Evolutionary conservation across 2,329 filamentous ascomycete species (phyloP), one percentile per base, ranked within the genome.

Genomic region (Alternaria arbusti): DNA sequence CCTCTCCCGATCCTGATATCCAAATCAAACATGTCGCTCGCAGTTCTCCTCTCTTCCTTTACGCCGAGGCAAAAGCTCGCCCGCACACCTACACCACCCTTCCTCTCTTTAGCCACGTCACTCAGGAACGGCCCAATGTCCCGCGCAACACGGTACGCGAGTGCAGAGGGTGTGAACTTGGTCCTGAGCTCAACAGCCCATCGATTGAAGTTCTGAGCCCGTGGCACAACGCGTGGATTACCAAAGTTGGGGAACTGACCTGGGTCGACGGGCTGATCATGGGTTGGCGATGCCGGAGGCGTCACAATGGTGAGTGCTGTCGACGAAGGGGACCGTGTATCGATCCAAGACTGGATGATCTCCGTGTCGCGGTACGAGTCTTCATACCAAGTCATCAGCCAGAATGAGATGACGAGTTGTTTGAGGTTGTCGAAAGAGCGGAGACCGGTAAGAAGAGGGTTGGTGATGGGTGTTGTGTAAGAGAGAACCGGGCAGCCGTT

Each of bases 41-140:
- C 75, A 23, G 57, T 63, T 17, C 70, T 57, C 15, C 60, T 44
- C 3, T 75, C 70, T 0, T 69, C 75, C 12, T 70, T 64, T 3
- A 72, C 71, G 0, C 82, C 82, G 1, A 85, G 63, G 59, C 81
- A 83, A 46, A 85, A 84, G 55, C 82, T 83, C 6, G 80, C 82
- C 36, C 83, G 63, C 1, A 84, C 79, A n/a, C 78, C 74, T 9
- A 84, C 79, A 15, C 83, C 83, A 0, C 80, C 79, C 4, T 71
- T 64, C n/a, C 78, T 67, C 17, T 63, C 66, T 66, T 84, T 84
- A 1, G 82, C 83, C 28, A 66, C 50, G 6, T 78, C 75, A 36
- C 80, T 82, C 23, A 85, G 55, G 43, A 76, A 80, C 0, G 79
- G 81, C 0, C 77, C 81, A 13, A 84, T 70, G 45, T 84, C 78